phyloP scores from a whole-genome alignment of 2,329 filamentous ascomycete genomes.

The Ophiostoma tasmaniense region DNA sequence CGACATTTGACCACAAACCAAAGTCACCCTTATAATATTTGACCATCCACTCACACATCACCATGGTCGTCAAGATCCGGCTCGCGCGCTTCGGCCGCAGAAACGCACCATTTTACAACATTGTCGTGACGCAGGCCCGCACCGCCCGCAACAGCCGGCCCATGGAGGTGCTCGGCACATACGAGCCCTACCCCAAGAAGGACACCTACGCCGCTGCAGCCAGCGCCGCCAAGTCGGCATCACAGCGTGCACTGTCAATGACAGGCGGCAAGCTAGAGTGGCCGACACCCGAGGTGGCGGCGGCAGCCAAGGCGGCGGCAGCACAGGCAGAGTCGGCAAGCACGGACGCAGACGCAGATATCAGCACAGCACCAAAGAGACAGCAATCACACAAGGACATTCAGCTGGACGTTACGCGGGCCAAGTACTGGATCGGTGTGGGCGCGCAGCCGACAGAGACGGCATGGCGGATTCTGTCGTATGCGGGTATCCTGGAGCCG shows the following conservation, averaged over 20 bases:
- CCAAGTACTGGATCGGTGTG: constrained; percentile 94
- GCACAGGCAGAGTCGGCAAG: neutral
- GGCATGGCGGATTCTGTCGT: constrained; percentile 74
- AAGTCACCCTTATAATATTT: neutral
- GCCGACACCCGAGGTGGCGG: constrained; percentile 4
- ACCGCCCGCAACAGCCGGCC: constrained; percentile 81
- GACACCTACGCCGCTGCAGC: constrained; percentile 38
- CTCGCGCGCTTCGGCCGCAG: constrained; percentile 86
- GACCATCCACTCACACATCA: neutral
- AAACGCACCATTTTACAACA: constrained; percentile 93
- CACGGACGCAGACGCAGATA: neutral
- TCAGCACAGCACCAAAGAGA: neutral
- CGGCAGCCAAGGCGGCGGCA: neutral
- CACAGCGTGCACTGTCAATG: neutral
- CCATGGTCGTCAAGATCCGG: constrained; percentile 88
- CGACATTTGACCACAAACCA: neutral
- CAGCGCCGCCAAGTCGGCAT: neutral
- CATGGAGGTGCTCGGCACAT: constrained; percentile 83
- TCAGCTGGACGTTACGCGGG: constrained; percentile 68
- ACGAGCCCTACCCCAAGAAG: constrained; percentile 58
- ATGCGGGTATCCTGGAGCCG: constrained; percentile 47
- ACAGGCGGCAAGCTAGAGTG: neutral
- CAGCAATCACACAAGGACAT: constrained; percentile 77
- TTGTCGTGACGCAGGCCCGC: constrained; percentile 77
- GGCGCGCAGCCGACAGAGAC: constrained; percentile 90